Evolutionary conservation across 2,329 filamentous ascomycete species (phyloP).

Genomic region (Ilyonectria mors-panacis): DNA sequence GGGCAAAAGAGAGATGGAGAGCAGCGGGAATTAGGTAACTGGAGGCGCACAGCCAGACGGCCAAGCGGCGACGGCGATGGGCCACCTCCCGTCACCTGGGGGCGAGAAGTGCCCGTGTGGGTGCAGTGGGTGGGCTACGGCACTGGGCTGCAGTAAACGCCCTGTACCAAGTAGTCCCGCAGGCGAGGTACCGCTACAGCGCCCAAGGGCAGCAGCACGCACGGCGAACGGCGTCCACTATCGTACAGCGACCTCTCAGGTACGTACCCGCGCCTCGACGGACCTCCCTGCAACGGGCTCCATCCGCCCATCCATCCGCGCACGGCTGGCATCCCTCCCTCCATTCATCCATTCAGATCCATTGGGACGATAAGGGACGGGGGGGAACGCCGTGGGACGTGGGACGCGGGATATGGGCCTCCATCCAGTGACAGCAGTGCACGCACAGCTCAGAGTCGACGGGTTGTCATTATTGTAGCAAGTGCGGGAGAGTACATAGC

Average conservation of each 20-base stretch:
- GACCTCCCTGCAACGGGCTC: constrained; percentile 6
- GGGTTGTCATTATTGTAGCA: neutral
- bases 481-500: neutral
- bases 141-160: neutral
- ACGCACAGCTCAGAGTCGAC: neutral
- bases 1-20: constrained; percentile 24
- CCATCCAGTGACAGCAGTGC: neutral
- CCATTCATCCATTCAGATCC: constrained; percentile 19
- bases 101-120: constrained; percentile 1
- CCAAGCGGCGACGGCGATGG: constrained; percentile 36
- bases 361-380: constrained; percentile 14
- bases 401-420: constrained; percentile 15
- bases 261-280: neutral
- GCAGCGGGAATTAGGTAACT: constrained; percentile 43
- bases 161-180: constrained; percentile 8
- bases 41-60: constrained; percentile 35
- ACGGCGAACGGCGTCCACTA: constrained; percentile 14
- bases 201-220: constrained; percentile 2
- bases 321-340: constrained; percentile 12
- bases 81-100: constrained; percentile 7
- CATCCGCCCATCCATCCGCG: constrained; percentile 8
- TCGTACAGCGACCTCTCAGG: constrained; percentile 3
- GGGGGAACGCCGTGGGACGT: constrained; percentile 10
- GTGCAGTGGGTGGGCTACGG: neutral
- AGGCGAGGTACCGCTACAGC: constrained; percentile 27